Conservation (phyloP, 192 early-diverging fungal genomes). For the Coemansia sp. region DNA sequence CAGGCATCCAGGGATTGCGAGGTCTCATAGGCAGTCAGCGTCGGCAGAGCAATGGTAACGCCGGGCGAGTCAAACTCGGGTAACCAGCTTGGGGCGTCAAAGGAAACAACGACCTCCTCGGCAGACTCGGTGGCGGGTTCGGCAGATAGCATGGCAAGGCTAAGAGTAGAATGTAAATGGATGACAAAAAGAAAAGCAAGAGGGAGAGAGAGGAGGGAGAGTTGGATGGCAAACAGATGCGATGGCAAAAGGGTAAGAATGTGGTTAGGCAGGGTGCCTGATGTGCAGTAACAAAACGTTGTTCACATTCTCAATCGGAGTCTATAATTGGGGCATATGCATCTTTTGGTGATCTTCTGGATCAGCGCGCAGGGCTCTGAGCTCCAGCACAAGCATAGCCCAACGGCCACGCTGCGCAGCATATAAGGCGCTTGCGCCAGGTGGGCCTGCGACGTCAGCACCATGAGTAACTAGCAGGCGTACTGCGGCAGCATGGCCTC, state of each 20-base stretch:
- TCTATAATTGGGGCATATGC: too few species aligned
- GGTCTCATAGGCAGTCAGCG: slow-evolving; percentile 4
- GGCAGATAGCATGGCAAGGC: slow-evolving; percentile 32
- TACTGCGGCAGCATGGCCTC: slow-evolving; percentile 23
- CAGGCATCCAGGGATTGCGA: neutral
- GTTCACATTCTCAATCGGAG: too few species aligned
- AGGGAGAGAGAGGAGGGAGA: too few species aligned
- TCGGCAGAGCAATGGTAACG: slow-evolving; percentile 22
- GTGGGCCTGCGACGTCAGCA: slow-evolving; percentile 9
- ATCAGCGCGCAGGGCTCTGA: slow-evolving; percentile 39
- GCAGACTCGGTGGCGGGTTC: slow-evolving; percentile 7
- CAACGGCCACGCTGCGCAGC: slow-evolving; percentile 44
- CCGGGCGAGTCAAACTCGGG: slow-evolving; percentile 37
- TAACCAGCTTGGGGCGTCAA: slow-evolving; percentile 24
- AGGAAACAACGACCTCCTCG: neutral
- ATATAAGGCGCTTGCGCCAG: slow-evolving; percentile 30
- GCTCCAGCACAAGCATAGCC: slow-evolving; percentile 31
- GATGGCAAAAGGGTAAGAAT: too few species aligned
- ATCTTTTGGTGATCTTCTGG: too few species aligned
- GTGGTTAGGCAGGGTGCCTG: too few species aligned
- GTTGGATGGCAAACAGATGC: too few species aligned
- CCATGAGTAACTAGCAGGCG: slow-evolving; percentile 21
- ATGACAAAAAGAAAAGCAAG: too few species aligned
- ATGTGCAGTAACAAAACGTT: too few species aligned
- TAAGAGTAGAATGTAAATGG: too few species aligned